Evolutionary conservation across 176 grass and related monocot genomes (phyloP), one percentile per base, ranked within the genome.

Genomic region (Ananas comosus): DNA sequence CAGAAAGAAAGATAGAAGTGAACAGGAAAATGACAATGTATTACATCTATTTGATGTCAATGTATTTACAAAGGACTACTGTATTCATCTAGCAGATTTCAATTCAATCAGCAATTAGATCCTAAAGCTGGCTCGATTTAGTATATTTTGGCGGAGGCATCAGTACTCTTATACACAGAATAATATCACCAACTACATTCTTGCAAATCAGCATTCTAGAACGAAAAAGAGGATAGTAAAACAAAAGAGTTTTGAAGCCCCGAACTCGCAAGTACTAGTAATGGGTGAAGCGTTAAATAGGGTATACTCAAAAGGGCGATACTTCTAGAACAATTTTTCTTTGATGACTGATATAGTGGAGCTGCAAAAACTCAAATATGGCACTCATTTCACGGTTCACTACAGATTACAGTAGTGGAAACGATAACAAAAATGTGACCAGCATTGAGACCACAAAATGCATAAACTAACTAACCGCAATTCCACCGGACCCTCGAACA

Each of bases 401-500:
- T 53, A 8, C n/a, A 8, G 42, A 78, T 51, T 63, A 77, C 9
- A 17, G 25, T 27, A 3, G 52, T 17, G 2, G 25, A 81, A 78
- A 69, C 2, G 12, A 18, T 27, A 77, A 53, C 12, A 74, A 9
- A 4, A 18, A 72, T 13, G 51, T 74, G 48, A 61, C 17, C 10
- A 16, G 21, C 16, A 61, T 18, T 61, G 56, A 61, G 21, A 61
- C 17, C 9, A 61, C 2, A 61, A 21, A 61, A 61, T 16, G 52
- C 7, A 61, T 1, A 25, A 16, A 51, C 19, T 24, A 49, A 79
- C 82, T 83, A 74, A 99, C 95, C 95, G 51, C 95, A 99, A n/a
- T 94, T 92, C 95, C 95, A 99, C 51, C 81, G 89, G 42, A 75
- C 82, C 42, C 85, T 81, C 2, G 76, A 22, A 12, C 83, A 80